Base-by-base conservation (phyloP, 441 rosid species). In the Populus hybrid region DNA sequence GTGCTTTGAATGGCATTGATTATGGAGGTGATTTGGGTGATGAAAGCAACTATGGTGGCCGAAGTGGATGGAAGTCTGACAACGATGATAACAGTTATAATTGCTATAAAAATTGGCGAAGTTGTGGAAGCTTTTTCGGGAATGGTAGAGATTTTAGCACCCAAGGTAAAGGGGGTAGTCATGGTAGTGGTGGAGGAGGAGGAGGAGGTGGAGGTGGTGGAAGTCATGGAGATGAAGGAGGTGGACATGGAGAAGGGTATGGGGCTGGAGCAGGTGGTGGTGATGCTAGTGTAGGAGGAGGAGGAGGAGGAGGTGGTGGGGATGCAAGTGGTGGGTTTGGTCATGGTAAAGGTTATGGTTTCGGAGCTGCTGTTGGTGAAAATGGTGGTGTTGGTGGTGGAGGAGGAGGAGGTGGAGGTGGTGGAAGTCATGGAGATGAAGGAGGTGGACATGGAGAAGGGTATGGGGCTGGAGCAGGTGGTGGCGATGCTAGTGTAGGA, bases 41-140 rank as follows among this genome's bases (percentile, higher is more conserved):
- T 68, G 74, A 69, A 35, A 67, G 34, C 63, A 76, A 73, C 42
- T 65, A 79, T 28, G 79, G 70, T 16, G 73, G 78, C 66, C 71
- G 75, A 8, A 73, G 77, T 4, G 63, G 73, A 0, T 20, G 80
- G 86, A 74, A 40, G n/a, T 70, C 24, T 70, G 80, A 71, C 9
- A 23, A 73, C 32, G 61, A 76, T 69, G 74, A 79, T 76, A 75
- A 66, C 10, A 75, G 74, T 36, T 83, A 83, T 28, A 85, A 84
- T 66, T 84, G 90, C 50, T 81, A 80, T 36, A 24, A 69, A 73
- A 77, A 83, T 78, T 87, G 90, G 91, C 73, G 89, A 59, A 84
- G 93, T n/a, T 83, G 90, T 73, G 87, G 86, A 68, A 88, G 85
- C 64, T 89, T 89, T 69, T 86, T 79, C 26, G 81, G 80, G 21